Conservation (phyloP, 1,139 yeast species). For the Blastobotrys malaysiensis region DNA sequence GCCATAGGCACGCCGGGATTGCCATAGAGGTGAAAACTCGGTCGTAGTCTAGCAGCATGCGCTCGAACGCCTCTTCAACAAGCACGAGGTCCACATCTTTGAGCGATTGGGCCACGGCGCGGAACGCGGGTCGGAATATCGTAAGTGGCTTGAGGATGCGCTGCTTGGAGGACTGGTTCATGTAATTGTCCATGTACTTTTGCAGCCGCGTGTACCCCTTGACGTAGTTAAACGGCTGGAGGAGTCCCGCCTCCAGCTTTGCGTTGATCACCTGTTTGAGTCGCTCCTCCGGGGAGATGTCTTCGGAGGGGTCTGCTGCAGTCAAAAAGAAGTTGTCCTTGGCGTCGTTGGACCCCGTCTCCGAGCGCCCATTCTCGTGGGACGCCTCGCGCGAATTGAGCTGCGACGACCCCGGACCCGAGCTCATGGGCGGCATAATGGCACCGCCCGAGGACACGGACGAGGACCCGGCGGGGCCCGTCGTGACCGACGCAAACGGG, state of each 20-base stretch:
- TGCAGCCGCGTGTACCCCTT: constrained; percentile 89
- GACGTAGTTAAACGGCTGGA: constrained; percentile 92
- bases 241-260: constrained; percentile 85
- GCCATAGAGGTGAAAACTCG: constrained; percentile 97
- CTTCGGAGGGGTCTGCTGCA: constrained; percentile 96
- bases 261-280: constrained; percentile 94
- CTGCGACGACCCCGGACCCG: not conserved
- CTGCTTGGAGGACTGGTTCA: constrained; percentile 80
- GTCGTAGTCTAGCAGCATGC: constrained; percentile 90
- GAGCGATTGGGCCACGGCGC: constrained; percentile 86
- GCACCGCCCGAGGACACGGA: not conserved
- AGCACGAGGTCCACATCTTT: constrained; percentile 88
- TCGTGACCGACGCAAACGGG: not conserved
- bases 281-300: constrained; percentile 90
- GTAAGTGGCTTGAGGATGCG: constrained; percentile 85
- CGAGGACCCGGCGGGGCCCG: not conserved
- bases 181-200: constrained; percentile 86
- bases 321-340: constrained; percentile 90
- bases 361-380: constrained; percentile 2
- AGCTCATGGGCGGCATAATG: not conserved
- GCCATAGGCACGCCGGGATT: constrained; percentile 95
- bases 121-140: constrained; percentile 85
- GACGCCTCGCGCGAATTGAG: constrained; percentile 7
- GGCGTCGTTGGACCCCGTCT: constrained; percentile 54
- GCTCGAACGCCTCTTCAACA: constrained; percentile 91